Base-by-base conservation (phyloP, 495 filamentous ascomycete species). In the Filosporella fistucella region DNA sequence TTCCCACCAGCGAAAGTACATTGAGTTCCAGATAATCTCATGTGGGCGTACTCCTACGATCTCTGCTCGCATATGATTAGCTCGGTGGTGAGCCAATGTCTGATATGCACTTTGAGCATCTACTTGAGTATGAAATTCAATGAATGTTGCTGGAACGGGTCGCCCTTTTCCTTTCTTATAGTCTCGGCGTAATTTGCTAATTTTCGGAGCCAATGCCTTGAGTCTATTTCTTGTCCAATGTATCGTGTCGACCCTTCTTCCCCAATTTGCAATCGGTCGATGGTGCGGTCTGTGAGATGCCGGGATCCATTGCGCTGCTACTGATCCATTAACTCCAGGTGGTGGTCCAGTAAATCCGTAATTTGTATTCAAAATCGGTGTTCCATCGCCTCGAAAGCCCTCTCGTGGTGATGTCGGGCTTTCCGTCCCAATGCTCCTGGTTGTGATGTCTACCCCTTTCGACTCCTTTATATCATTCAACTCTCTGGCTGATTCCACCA, bases 241-340 rank as follows among this genome's bases (percentile, higher is more conserved):
- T 70, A 96, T 95, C 0, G 88, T 89, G 63, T 96, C 90, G 23
- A 95, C 89, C 73, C 96, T 96, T 66, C 91, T 84, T 49, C 93
- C 93, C 52, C 95, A 75, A 18, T 82, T 67, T 14, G 74, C 75
- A 25, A 95, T 64, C 23, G 88, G 70, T 18, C 81, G 80, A 63
- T 98, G 93, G 8, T 86, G 85, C 2, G 93, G 93, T 48, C 94
- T 79, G 50, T 95, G 72, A 65, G 88, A 88, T 21, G 77, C 68
- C 26, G 81, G 71, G 43, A 96, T 67, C 80, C 86, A 94, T 51
- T 84, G 83, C 4, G 86, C 82, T 23, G 89, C 89, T 44, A 82
- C 63, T 55, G 63, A 66, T 56, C 60, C 77, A 59, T 66, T 56
- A 13, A 73, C 60, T 29, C 71, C 68, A 0, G 62, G 63, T 13